Conservation (phyloP, 108 stramenopile species). For the Nitzschia sp. region DNA sequence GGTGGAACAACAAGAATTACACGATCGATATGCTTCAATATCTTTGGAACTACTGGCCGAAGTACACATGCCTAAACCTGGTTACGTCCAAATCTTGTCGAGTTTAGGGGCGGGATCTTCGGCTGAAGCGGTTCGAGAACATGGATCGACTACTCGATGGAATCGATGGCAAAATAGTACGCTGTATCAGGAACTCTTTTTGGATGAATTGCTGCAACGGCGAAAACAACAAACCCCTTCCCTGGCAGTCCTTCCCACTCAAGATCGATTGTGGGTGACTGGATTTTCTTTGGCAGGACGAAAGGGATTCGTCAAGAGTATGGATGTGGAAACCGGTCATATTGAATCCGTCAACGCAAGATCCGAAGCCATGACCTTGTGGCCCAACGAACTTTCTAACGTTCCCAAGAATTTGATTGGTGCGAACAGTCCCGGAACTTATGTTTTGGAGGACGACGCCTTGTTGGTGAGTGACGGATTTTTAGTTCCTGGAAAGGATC, state of each 20-base stretch:
- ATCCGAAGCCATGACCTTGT: conserved; percentile 63
- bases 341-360: conserved; percentile 57
- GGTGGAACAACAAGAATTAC: conserved; percentile 52
- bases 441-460: conserved; percentile 43
- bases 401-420: conserved; percentile 47
- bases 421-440: background rate
- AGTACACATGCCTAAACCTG: conserved; percentile 70
- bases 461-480: conserved; percentile 92
- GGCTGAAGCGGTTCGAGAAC: conserved; percentile 18
- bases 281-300: conserved; percentile 77
- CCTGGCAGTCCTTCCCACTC: background rate
- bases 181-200: conserved; percentile 3
- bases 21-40: conserved; percentile 56
- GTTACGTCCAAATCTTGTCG: conserved; percentile 68
- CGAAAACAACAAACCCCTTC: conserved; percentile 52
- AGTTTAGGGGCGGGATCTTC: conserved; percentile 53
- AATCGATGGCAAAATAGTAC: conserved; percentile 32
- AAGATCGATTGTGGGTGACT: conserved; percentile 80
- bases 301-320: conserved; percentile 58
- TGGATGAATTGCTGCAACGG: conserved; percentile 11
- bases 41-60: conserved; percentile 78
- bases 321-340: conserved; percentile 62
- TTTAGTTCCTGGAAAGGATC: conserved; percentile 91
- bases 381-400: conserved; percentile 90
- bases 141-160: conserved; percentile 16